phyloP scores from a whole-genome alignment of 257 asterid species.

The Buddleja alternifolia region DNA sequence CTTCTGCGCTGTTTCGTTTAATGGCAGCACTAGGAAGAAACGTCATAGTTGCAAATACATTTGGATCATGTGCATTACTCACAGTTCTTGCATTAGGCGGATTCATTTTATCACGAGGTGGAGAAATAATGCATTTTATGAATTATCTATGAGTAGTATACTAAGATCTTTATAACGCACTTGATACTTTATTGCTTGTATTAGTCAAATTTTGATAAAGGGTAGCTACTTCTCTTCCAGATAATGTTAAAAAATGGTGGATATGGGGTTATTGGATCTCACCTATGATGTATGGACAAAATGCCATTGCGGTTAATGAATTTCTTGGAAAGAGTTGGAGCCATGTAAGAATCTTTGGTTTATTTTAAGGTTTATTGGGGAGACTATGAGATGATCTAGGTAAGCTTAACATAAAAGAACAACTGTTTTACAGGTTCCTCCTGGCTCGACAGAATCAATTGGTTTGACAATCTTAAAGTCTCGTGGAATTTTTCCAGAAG shows the following conservation, averaged over 20 bases:
- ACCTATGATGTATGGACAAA: constrained; percentile 84
- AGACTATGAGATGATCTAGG: not conserved
- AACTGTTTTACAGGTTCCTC: constrained; percentile 42
- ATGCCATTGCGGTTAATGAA: constrained; percentile 78
- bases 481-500: constrained; percentile 64
- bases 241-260: constrained; percentile 63
- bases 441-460: constrained; percentile 55
- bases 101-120: constrained; percentile 74
- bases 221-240: constrained; percentile 34
- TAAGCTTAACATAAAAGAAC: not conserved
- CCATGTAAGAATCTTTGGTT: constrained; percentile 55
- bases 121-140: not conserved
- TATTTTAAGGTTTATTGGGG: constrained; percentile 20
- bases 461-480: constrained; percentile 61
- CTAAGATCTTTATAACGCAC: not conserved
- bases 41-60: constrained; percentile 66
- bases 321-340: constrained; percentile 81
- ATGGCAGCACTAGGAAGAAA: constrained; percentile 66
- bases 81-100: constrained; percentile 63
- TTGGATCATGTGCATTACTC: constrained; percentile 61
- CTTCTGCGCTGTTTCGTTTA: constrained; percentile 64
- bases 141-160: not conserved
- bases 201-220: constrained; percentile 7
- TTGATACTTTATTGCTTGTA: not conserved
- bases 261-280: constrained; percentile 84